A percentile compares a stretch with the other conserved stretches of the same genome.
These are phyloP conservation scores for Wilcoxina mikolae DNA, from an alignment of 495 filamentous ascomycete species.

Conservation along the genomic window DNA sequence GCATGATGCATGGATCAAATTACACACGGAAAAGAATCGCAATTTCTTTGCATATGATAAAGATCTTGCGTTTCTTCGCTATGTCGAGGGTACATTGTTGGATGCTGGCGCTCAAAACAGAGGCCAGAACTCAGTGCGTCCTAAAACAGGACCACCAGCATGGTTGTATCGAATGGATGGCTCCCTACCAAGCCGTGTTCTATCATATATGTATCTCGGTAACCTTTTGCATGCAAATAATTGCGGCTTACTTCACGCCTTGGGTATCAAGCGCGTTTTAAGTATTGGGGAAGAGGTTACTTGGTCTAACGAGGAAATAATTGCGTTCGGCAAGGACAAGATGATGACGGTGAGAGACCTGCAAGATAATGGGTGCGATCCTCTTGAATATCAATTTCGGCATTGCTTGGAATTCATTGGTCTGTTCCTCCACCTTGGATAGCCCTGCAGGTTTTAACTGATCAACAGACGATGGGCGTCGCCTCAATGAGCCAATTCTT, in stretches of 20 bases:
- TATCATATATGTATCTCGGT: conserved; percentile 92
- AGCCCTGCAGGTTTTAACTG: conserved; percentile 1
- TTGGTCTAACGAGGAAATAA: conserved; percentile 56
- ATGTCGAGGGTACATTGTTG: conserved; percentile 58
- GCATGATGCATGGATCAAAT: conserved; percentile 68
- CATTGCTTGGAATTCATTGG: conserved; percentile 84
- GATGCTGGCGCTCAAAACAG: conserved; percentile 33
- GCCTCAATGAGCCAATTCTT: conserved; percentile 65
- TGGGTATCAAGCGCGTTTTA: conserved; percentile 77
- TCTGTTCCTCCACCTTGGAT: conserved; percentile 34
- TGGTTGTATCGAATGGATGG: conserved; percentile 83
- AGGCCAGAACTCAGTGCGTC: conserved; percentile 24
- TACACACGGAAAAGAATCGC: conserved; percentile 65
- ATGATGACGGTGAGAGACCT: conserved; percentile 66
- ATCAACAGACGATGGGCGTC: conserved; percentile 53
- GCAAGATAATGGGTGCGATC: conserved; percentile 93
- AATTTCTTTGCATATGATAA: conserved; percentile 95
- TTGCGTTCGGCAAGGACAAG: conserved; percentile 56
- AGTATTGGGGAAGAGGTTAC: conserved; percentile 83
- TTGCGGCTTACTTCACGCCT: conserved; percentile 55
- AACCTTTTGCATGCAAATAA: conserved; percentile 91
- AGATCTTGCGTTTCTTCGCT: conserved; percentile 63
- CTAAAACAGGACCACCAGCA: conserved; percentile 36
- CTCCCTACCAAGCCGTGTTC: conserved; percentile 70
- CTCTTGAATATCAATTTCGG: conserved; percentile 73